These are phyloP conservation scores for Ustilago cynodontis DNA, from an alignment of 1,284 basidiomycete genomes.

Conservation along the genomic window DNA sequence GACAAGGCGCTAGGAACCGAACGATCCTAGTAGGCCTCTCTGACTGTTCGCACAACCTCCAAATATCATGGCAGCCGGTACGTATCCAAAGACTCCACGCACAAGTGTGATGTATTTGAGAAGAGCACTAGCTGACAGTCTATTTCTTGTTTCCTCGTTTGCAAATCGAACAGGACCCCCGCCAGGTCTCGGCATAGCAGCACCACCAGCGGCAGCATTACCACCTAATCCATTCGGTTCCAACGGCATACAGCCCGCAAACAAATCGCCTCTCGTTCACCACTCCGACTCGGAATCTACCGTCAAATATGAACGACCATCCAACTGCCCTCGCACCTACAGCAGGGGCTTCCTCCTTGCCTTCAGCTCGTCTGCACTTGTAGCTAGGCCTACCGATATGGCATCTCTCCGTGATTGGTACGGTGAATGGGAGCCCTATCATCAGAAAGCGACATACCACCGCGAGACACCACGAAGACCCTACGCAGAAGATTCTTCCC, in stretches of 20 bases:
- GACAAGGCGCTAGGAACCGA: slow-evolving; percentile 28
- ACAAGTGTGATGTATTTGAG: background rate
- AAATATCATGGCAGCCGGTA: slow-evolving; percentile 44
- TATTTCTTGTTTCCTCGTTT: background rate
- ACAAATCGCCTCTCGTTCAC: slow-evolving; percentile 22
- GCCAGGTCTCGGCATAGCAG: slow-evolving; percentile 49
- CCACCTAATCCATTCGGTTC: slow-evolving; percentile 50
- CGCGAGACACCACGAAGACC: slow-evolving; percentile 77
- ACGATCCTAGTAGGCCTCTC: slow-evolving; percentile 24
- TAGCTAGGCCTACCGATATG: slow-evolving; percentile 80
- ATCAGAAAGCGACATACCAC: slow-evolving; percentile 71
- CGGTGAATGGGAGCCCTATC: slow-evolving; percentile 72
- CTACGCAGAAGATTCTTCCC: slow-evolving; percentile 33
- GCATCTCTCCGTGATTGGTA: slow-evolving; percentile 86
- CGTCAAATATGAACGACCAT: slow-evolving; percentile 30
- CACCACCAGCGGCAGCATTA: slow-evolving; percentile 43
- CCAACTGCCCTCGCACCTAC: slow-evolving; percentile 46
- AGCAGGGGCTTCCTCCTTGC: slow-evolving; percentile 72
- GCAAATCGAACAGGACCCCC: slow-evolving; percentile 30
- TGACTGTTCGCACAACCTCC: slow-evolving; percentile 9
- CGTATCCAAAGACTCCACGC: background rate
- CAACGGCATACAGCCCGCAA: slow-evolving; percentile 24
- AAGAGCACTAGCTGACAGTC: background rate
- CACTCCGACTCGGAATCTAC: slow-evolving; percentile 15
- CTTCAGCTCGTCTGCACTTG: slow-evolving; percentile 81